phyloP scores from a whole-genome alignment of 345 rosid species.

The Salix purpurea region DNA sequence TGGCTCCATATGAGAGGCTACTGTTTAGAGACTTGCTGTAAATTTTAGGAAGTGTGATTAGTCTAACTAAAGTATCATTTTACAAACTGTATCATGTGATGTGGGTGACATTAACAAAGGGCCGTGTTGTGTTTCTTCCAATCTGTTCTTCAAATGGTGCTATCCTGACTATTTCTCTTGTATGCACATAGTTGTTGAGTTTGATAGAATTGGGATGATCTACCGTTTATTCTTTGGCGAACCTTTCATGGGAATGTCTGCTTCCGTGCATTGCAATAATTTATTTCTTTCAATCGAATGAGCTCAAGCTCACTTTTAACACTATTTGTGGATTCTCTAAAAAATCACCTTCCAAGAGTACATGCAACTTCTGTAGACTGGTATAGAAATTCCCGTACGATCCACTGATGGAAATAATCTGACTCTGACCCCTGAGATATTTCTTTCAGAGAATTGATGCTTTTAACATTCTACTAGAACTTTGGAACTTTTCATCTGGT shows the following conservation, averaged over 20 bases:
- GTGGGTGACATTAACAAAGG: slow-evolving; percentile 27
- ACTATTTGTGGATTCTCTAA: not conserved
- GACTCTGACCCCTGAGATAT: not conserved
- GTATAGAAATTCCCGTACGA: not conserved
- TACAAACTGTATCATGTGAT: slow-evolving; percentile 14
- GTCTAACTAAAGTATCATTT: slow-evolving; percentile 24
- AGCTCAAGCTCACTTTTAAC: not conserved
- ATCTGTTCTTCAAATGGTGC: not conserved
- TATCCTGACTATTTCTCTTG: not conserved
- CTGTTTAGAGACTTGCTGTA: slow-evolving; percentile 32
- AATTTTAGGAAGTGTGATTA: slow-evolving; percentile 38
- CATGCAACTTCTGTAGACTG: not conserved
- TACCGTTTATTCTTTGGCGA: not conserved
- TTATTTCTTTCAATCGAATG: not conserved
- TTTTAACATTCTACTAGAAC: not conserved
- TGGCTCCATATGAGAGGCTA: slow-evolving; percentile 22
- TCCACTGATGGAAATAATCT: not conserved
- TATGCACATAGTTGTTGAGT: not conserved
- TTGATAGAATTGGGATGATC: not conserved
- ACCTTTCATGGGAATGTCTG: not conserved
- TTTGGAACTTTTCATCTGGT: not conserved
- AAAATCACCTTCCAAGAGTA: not conserved
- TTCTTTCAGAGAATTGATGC: not conserved
- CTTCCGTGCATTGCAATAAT: not conserved
- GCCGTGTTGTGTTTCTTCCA: slow-evolving; percentile 11